Evolutionary conservation across 2,329 filamentous ascomycete genomes (phyloP).

Genomic region (Trichoderma sp.): DNA sequence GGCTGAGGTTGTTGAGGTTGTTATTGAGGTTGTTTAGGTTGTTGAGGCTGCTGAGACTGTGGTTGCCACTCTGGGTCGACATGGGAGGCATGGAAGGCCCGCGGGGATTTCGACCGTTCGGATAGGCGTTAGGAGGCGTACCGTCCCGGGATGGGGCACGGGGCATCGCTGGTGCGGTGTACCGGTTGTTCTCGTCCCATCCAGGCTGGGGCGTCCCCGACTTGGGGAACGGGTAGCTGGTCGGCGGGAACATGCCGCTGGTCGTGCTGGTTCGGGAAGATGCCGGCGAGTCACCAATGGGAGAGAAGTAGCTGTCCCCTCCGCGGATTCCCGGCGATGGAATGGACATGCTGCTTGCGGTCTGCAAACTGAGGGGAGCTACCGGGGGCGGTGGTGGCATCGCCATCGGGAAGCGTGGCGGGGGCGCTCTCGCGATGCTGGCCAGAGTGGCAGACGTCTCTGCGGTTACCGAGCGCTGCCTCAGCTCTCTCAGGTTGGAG

Average conservation of each 20-base stretch:
- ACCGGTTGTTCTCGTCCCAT: slow-evolving; percentile 77
- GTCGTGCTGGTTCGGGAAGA: slow-evolving; percentile 75
- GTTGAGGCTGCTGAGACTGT: slow-evolving; percentile 41
- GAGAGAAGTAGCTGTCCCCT: slow-evolving; percentile 93
- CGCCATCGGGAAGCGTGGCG: slow-evolving; percentile 71
- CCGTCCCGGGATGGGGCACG: slow-evolving; percentile 79
- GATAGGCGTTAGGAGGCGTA: slow-evolving; percentile 65
- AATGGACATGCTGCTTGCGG: slow-evolving; percentile 46
- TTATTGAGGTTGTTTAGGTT: not conserved
- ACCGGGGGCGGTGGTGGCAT: slow-evolving; percentile 45
- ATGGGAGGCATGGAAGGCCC: slow-evolving; percentile 80
- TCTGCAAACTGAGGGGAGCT: slow-evolving; percentile 69
- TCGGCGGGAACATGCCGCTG: slow-evolving; percentile 67
- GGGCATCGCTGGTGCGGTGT: slow-evolving; percentile 85
- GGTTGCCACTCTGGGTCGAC: slow-evolving; percentile 57
- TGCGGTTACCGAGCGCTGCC: slow-evolving; percentile 74
- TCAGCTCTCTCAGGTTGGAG: slow-evolving; percentile 73
- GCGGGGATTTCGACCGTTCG: slow-evolving; percentile 66
- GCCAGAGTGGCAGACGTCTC: slow-evolving; percentile 66
- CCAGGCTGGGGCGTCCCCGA: slow-evolving; percentile 64
- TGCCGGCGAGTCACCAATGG: slow-evolving; percentile 75
- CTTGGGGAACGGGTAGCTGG: slow-evolving; percentile 71
- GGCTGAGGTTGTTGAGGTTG: too few species aligned
- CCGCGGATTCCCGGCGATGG: slow-evolving; percentile 63
- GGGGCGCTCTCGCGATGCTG: slow-evolving; percentile 60